Base-by-base conservation (phyloP, 2,329 filamentous ascomycete species). In the Trichoderma simmonsii region DNA sequence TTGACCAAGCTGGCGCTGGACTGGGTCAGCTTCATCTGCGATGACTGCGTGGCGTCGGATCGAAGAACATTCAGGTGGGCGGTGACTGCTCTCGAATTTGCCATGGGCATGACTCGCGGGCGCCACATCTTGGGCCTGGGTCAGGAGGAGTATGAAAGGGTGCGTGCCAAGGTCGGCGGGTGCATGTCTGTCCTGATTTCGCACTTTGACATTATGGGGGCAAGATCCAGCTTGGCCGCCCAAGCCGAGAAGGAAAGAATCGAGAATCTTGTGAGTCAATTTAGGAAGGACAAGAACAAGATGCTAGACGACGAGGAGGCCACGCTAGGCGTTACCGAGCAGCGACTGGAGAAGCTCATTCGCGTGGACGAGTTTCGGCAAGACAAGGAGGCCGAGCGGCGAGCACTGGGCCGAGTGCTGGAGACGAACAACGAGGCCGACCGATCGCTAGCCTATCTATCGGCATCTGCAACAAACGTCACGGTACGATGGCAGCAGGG, bases 201-300 rank as follows among this genome's bases (percentile, higher is more conserved):
- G 11, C 96, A 99, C 82, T 99, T 99, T 78, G 96, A 99, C 81
- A 98, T 99, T 82, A 97, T 99, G 92, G 96, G 96, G 28, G 96
- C 96, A 30, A 90, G 95, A 77, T 97, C 95, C 7, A 98, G 92
- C 56, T 87, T 98, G 74, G 96, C 96, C 12, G 96, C 96, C 5
- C 94, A 98, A 82, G 94, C 94, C 2, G 96, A 99, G 82, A 95
- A 94, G 80, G 93, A 97, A 79, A 89, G 93, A 57, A 88, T 95
- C 75, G 95, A 98, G 77, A 92, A 93, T 32, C 85, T 94, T 72
- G 89, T 92, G 68, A 91, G 92, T 32, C 92, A 94, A 78, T 90
- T 92, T 77, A 88, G 92, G 74, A 91, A 91, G 77, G 94, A 97
- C 78, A 90, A 95, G 77, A 93, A 93, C 78, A 84, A 86, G 73